phyloP scores from a whole-genome alignment of 257 asterid species.

The Datura wrightii region DNA sequence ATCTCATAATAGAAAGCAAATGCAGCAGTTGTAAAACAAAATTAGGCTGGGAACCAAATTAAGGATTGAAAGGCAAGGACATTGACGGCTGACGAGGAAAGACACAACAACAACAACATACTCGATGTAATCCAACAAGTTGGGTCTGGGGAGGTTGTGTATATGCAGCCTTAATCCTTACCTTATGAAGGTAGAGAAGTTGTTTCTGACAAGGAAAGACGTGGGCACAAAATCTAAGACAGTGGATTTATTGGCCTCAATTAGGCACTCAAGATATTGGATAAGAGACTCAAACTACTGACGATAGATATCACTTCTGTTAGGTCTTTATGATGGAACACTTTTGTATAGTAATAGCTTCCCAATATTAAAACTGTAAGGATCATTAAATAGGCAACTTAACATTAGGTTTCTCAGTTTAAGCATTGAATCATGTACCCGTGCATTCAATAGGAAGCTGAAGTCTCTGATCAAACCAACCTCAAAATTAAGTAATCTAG shows the following conservation, averaged over 20 bases:
- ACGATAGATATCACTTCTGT: conserved; percentile 8
- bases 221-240: conserved; percentile 17
- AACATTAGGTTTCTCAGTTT: background rate
- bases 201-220: background rate
- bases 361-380: background rate
- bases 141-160: background rate
- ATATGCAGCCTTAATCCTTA: background rate
- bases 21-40: background rate
- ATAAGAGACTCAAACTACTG: background rate
- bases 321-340: conserved; percentile 13
- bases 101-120: background rate
- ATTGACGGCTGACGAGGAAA: background rate
- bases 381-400: background rate
- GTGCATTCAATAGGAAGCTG: background rate
- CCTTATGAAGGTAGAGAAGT: background rate
- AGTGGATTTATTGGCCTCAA: background rate
- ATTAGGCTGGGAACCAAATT: background rate
- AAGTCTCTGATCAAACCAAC: conserved; percentile 15
- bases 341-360: background rate
- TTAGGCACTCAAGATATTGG: background rate
- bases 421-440: conserved; percentile 23
- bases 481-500: conserved; percentile 12
- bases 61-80: background rate
- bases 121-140: background rate
- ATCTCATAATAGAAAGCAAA: conserved; percentile 20